A percentile compares a stretch with the other conserved stretches of the same genome.
These are phyloP conservation scores for Colletotrichum lentis DNA, from an alignment of 2,329 filamentous ascomycete genomes.

Conservation along the genomic window DNA sequence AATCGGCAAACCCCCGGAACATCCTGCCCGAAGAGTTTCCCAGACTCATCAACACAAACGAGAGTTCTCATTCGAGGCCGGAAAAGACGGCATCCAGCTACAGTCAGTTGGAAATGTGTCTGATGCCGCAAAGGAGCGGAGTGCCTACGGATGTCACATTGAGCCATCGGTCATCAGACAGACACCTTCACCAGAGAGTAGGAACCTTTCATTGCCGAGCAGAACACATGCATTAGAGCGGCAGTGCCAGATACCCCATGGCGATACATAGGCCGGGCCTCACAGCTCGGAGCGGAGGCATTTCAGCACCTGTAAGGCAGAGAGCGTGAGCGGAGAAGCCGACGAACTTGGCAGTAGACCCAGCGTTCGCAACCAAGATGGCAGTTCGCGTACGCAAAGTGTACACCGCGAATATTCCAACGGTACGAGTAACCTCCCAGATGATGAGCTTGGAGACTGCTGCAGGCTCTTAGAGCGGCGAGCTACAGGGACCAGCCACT, in stretches of 20 bases:
- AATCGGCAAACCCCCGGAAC: not conserved
- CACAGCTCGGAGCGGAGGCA: not conserved
- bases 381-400: not conserved
- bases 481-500: not conserved
- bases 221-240: not conserved
- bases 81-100: slow-evolving; percentile 40
- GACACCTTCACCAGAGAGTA: not conserved
- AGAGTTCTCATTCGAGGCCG: slow-evolving; percentile 44
- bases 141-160: too few relatives aligned
- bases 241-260: not conserved
- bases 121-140: not conserved
- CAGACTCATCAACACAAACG: slow-evolving; percentile 37
- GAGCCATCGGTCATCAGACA: not conserved
- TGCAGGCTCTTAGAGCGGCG: not conserved
- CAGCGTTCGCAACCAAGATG: too few relatives aligned
- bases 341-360: not conserved
- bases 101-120: not conserved
- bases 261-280: not conserved
- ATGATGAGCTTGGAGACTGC: not conserved
- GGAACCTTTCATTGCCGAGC: not conserved
- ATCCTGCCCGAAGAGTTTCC: too few relatives aligned
- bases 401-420: not conserved
- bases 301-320: not conserved
- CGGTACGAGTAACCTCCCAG: not conserved
- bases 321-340: not conserved